A percentile compares a stretch with the other conserved stretches of the same genome.
phyloP scores from a whole-genome alignment of 2,329 filamentous ascomycete species.

The Aspergillus puulaauensis region DNA sequence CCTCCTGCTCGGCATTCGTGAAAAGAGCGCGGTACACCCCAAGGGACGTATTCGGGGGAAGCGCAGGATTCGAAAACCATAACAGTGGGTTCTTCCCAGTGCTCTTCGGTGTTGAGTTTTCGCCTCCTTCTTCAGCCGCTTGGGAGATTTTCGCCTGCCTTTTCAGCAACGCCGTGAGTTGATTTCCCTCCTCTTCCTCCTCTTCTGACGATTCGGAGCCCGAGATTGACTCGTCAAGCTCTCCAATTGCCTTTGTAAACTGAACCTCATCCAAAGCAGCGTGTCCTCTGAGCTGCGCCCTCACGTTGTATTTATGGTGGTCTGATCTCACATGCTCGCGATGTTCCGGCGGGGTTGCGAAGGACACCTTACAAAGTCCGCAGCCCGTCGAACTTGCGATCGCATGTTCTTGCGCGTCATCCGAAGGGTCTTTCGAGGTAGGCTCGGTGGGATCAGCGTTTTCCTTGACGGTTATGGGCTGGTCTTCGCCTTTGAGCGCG shows the following conservation, averaged over 20 bases:
- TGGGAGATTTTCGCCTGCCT: conserved; percentile 73
- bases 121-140: conserved; percentile 48
- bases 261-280: conserved; percentile 73
- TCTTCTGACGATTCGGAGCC: conserved; percentile 70
- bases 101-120: conserved; percentile 49
- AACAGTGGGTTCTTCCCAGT: conserved; percentile 72
- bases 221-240: conserved; percentile 91
- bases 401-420: conserved; percentile 40
- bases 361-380: conserved; percentile 72
- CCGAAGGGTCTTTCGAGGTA: conserved; percentile 25
- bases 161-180: conserved; percentile 72
- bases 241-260: conserved; percentile 81
- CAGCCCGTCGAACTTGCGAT: conserved; percentile 68
- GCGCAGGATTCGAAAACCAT: conserved; percentile 76
- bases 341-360: conserved; percentile 74
- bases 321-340: conserved; percentile 85
- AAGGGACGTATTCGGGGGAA: conserved; percentile 77
- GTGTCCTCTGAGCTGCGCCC: conserved; percentile 77
- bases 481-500: conserved; percentile 53
- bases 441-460: conserved; percentile 13
- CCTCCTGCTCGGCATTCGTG: conserved; percentile 67
- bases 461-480: conserved; percentile 27
- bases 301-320: conserved; percentile 90
- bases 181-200: conserved; percentile 58
- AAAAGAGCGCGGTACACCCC: conserved; percentile 85